A percentile compares a stretch with the other conserved stretches of the same genome.
phyloP scores from a whole-genome alignment of 2,329 filamentous ascomycete genomes.

The Beauveria bassiana region DNA sequence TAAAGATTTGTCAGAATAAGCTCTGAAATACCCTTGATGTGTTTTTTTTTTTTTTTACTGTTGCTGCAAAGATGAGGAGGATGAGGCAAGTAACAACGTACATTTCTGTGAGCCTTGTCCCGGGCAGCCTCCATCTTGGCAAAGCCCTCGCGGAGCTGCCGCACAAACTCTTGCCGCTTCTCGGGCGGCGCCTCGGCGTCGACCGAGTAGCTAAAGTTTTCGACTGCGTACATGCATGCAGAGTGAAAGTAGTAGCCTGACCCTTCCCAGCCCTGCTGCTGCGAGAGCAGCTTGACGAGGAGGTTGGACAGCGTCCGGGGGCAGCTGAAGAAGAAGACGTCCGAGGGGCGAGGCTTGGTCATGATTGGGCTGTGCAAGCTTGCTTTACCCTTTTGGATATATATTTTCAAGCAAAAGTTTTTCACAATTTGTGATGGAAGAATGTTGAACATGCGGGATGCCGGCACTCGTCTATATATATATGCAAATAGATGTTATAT shows the following conservation, averaged over 20 bases:
- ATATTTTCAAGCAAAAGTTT: too few species aligned
- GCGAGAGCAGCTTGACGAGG: slow-evolving; percentile 10
- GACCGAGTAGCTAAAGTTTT: not conserved
- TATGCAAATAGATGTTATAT: too few species aligned
- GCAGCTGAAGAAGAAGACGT: slow-evolving; percentile 12
- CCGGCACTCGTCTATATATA: too few species aligned
- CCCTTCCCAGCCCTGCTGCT: slow-evolving; percentile 9
- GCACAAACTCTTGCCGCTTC: not conserved
- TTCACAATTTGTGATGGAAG: too few species aligned
- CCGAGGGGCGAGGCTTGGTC: slow-evolving; percentile 1
- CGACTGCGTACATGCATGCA: not conserved
- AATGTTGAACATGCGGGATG: not conserved
- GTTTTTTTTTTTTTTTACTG: not conserved
- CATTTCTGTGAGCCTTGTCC: slow-evolving; percentile 3
- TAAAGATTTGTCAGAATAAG: not conserved
- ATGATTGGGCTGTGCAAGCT: not conserved
- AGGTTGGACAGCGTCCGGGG: slow-evolving; percentile 11
- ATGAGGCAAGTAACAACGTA: not conserved
- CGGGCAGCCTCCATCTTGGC: not conserved
- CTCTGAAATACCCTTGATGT: not conserved
- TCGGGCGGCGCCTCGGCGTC: not conserved
- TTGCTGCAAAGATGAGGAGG: not conserved
- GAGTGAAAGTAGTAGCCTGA: slow-evolving; percentile 7
- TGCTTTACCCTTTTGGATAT: not conserved
- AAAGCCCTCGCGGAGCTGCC: slow-evolving; percentile 1